Base-by-base conservation (phyloP, 108 stramenopile species). In the Discostella stelligeroides region DNA sequence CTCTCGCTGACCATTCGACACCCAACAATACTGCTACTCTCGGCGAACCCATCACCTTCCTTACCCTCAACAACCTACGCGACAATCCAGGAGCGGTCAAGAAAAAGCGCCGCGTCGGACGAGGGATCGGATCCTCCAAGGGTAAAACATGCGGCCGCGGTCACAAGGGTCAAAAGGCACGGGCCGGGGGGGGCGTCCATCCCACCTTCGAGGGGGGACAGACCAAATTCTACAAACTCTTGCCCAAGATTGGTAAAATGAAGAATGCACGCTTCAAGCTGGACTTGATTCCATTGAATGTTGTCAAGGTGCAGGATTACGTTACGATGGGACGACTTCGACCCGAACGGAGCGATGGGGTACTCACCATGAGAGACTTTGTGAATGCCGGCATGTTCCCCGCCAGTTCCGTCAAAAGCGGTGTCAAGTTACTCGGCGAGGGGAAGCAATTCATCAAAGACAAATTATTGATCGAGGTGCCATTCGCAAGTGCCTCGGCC, bases 121-220 rank as follows among this genome's bases (percentile, higher is more conserved):
- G 99, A 15, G 99, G 99, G 38, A 95, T 90, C 56, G 99, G 99
- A 23, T 90, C 91, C 24, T 90, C 89, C 27, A 87, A 84, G 55
- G 99, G 99, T 24, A 99, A 99, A 79, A 99, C 98, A 8, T 88
- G 82, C 45, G 98, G 98, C 10, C 75, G 90, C 11, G 99, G 99
- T 7, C 97, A 98, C 76, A 98, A 99, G 78, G 98, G 99, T 17
- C 93, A 96, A 68, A 95, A 96, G 79, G 82, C 96, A 7, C 81
- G 98, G 29, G 56, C 84, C 14, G 96, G 97, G 17, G 85, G 90
- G 40, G 93, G 92, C n/a, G 85, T 92, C 29, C 83, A 84, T 7
- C 78, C 89, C 17, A 68, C 69, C 20, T 99, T 99, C 70, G 99
- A 99, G 80, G 99, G 99, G 54, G 99, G 99, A 1, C 99, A 99